These are phyloP conservation scores for Globisporangium radiosum DNA, from an alignment of 352 stramenopile species.

Conservation along the genomic window DNA sequence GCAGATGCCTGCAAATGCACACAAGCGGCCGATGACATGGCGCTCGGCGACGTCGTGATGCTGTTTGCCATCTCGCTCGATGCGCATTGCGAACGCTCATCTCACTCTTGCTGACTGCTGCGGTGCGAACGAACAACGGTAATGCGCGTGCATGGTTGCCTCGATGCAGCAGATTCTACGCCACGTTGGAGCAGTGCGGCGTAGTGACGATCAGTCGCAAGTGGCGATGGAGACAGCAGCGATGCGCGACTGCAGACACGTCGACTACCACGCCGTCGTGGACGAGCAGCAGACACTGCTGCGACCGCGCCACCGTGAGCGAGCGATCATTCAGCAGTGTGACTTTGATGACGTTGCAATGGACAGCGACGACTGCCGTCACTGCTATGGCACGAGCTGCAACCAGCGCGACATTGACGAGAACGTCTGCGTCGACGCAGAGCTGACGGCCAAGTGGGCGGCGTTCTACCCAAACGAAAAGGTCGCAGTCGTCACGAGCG, in stretches of 20 bases:
- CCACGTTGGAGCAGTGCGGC: not conserved
- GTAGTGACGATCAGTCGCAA: not conserved
- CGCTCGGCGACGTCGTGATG: too few species aligned
- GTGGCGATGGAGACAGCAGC: not conserved
- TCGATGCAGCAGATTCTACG: too few species aligned
- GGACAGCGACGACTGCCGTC: not conserved
- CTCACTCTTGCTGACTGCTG: too few species aligned
- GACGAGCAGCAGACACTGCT: not conserved
- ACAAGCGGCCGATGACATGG: too few species aligned
- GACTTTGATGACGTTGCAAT: not conserved
- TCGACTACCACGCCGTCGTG: not conserved
- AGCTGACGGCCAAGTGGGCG: slow-evolving; percentile 39
- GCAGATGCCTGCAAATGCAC: too few species aligned
- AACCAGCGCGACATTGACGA: not conserved
- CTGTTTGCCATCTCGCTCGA: too few species aligned
- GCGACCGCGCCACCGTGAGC: slow-evolving; percentile 2
- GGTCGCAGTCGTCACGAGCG: slow-evolving; percentile 50
- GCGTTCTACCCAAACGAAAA: slow-evolving; percentile 47
- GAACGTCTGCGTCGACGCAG: slow-evolving; percentile 6
- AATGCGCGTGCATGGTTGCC: too few species aligned
- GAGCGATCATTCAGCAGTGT: slow-evolving; percentile 1
- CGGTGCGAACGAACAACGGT: too few species aligned
- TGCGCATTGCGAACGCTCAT: too few species aligned
- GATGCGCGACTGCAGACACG: not conserved
- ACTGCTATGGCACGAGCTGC: not conserved